Conservation (phyloP, 2,329 filamentous ascomycete genomes). For the Pseudogymnoascus sp. region DNA sequence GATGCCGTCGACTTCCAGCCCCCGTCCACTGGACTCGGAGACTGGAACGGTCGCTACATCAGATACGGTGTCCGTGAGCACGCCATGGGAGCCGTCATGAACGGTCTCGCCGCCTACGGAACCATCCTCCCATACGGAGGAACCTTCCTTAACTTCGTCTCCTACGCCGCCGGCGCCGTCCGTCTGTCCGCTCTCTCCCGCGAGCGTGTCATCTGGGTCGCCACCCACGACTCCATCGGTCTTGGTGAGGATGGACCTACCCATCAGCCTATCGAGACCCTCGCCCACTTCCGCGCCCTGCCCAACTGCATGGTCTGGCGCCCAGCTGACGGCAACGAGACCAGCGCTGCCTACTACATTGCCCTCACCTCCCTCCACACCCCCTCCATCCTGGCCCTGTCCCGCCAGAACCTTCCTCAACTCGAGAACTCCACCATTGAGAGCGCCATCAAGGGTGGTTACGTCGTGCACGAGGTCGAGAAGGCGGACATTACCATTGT, state of each 20-base stretch:
- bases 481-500: slow-evolving; percentile 82
- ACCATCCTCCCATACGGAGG: slow-evolving; percentile 88
- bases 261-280: slow-evolving; percentile 97
- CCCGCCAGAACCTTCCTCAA: slow-evolving; percentile 96
- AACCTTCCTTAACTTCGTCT: slow-evolving; percentile 99
- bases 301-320: slow-evolving; percentile 99
- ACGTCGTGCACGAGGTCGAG: slow-evolving; percentile 78
- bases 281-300: slow-evolving; percentile 95
- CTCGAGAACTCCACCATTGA: slow-evolving; percentile 90
- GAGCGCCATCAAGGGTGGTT: slow-evolving; percentile 88
- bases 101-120: slow-evolving; percentile 91
- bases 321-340: slow-evolving; percentile 97
- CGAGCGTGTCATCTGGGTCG: slow-evolving; percentile 87
- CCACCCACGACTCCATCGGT: slow-evolving; percentile 98
- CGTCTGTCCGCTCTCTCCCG: slow-evolving; percentile 89
- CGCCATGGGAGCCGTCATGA: slow-evolving; percentile 86
- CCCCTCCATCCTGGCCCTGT: slow-evolving; percentile 87
- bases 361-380: slow-evolving; percentile 84
- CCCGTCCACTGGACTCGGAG: slow-evolving; percentile 73
- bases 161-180: slow-evolving; percentile 90
- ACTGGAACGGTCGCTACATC: slow-evolving; percentile 86
- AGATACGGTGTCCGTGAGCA: slow-evolving; percentile 90
- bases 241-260: slow-evolving; percentile 97
- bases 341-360: slow-evolving; percentile 93
- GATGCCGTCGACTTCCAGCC: slow-evolving; percentile 95